A percentile compares a stretch with the other conserved stretches of the same genome.
Conservation (phyloP, 2,329 filamentous ascomycete genomes). For the Berkeleyomyces basicola region DNA sequence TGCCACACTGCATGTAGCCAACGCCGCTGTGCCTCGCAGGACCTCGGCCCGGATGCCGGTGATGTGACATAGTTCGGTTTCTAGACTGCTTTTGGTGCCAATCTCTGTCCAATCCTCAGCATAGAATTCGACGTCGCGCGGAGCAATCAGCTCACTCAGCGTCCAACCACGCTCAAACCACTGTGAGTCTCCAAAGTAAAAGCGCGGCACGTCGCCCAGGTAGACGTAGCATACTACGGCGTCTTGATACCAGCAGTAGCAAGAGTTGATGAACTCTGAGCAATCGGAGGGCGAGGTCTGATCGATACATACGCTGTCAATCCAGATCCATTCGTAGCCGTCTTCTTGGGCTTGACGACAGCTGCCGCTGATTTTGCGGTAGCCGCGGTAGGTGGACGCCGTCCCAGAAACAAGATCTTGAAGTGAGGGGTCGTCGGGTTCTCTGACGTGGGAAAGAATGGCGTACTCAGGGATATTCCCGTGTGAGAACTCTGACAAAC, state of each 20-base stretch:
- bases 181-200: conserved; percentile 14
- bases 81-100: conserved; percentile 17
- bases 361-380: conserved; percentile 15
- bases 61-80: conserved; percentile 12
- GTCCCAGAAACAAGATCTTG: conserved; percentile 15
- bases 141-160: conserved; percentile 21
- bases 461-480: conserved; percentile 17
- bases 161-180: conserved; percentile 19
- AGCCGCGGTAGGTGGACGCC: conserved; percentile 9
- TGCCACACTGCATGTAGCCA: conserved; percentile 12
- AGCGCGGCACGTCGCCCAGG: conserved; percentile 16
- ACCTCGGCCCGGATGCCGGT: conserved; percentile 17
- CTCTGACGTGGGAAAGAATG: conserved; percentile 22
- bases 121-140: conserved; percentile 18
- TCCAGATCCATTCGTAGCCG: conserved; percentile 18
- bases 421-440: conserved; percentile 18
- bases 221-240: conserved; percentile 19
- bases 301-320: conserved; percentile 20
- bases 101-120: conserved; percentile 18
- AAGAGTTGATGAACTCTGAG: conserved; percentile 19
- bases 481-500: conserved; percentile 8
- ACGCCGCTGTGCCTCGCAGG: conserved; percentile 11
- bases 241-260: conserved; percentile 18
- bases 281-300: conserved; percentile 18
- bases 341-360: conserved; percentile 16